Evolutionary conservation across 73 alveolate species (phyloP), one percentile per base, ranked within the genome.

Genomic region (Effrenium voratum): DNA sequence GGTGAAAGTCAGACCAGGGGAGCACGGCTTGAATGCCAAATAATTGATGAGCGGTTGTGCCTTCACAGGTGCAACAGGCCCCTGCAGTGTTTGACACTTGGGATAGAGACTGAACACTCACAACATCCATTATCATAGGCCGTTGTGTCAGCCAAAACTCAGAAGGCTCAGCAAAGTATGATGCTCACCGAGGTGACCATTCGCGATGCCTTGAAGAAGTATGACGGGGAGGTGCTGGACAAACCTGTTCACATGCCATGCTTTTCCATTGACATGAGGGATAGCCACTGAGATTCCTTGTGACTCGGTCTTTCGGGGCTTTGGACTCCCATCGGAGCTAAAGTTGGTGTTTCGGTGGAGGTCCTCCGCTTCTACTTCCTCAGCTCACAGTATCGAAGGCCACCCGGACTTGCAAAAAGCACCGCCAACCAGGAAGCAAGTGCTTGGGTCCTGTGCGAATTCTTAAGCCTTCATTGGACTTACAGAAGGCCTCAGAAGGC

Each of bases 311-410:
- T n/a, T n/a, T n/a, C n/a, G n/a, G n/a, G n/a, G n/a, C n/a, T n/a
- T n/a, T n/a, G n/a, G n/a, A n/a, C n/a, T n/a, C n/a, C n/a, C n/a
- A n/a, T n/a, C n/a, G n/a, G n/a, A n/a, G n/a, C n/a, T n/a, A n/a
- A n/a, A n/a, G n/a, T n/a, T n/a, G n/a, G n/a, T 75, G 22, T 30
- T 59, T 32, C 38, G 16, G 36, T 22, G 46, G 38, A 87, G 95
- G 95, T 87, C 59, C 59, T 91, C 59, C 98, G 98, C 60, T 91
- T 91, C 47, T 91, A 91, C 52, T 77, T 91, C 77, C 59, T 91
- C 75, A 73, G 98, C 77, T 91, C 98, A 43, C 98, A 91, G 77
- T 91, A 91, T 49, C 88, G 98, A 49, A 68, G 90, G 90, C 98
- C 34, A 22, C 40, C 41, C 26, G 34, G 34, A 68, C 10, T 32